Evolutionary conservation across 352 stramenopile genomes (phyloP), one percentile per base, ranked within the genome.

Genomic region (Phytophthora rubi): DNA sequence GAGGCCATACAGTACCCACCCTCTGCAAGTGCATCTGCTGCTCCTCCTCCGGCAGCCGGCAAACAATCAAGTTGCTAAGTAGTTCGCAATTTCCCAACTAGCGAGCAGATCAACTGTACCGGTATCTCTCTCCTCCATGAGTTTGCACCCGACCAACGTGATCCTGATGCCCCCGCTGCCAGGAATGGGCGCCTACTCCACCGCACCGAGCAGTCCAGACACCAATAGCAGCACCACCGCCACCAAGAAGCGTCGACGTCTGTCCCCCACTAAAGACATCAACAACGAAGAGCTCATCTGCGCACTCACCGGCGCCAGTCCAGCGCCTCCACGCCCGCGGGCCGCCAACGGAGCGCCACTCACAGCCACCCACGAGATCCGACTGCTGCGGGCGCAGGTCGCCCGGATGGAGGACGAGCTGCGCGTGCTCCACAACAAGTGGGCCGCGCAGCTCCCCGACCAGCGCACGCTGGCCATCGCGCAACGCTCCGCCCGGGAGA

Each of bases 401-500:
- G 76, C 69, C 28, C 49, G 64, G 12, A 80, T 83, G 72, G 76
- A 80, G 45, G 60, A 76, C 4, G 49, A 80, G 8, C 69, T 83
- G 0, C 62, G 51, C 6, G 16, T 21, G 4, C 48, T 83, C 4
- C 51, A 68, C 16, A 16, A 54, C 35, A 70, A 69, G n/a, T 83
- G 76, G 76, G 26, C 65, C 2, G 32, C 54, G 1, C 39, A 77
- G 5, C 57, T 80, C 5, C 72, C 70, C 1, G 69, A 83, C 37
- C 39, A 68, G 35, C 73, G 70, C 16, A 52, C 18, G 16, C 18
- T 52, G 45, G 18, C 45, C 45, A n/a, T 28, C 7, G 45, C 45
- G n/a, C 18, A 52, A 6, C 45, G 45, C 45, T 52, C 45, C 16
- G 45, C 45, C 6, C 18, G 16, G 7, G 18, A 52, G 45, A 52